Percentiles rank a stretch among this genome's conserved stretches.
These are phyloP conservation scores for Kodamaea sp. DNA, from an alignment of 1,139 yeast species.

Conservation along the genomic window DNA sequence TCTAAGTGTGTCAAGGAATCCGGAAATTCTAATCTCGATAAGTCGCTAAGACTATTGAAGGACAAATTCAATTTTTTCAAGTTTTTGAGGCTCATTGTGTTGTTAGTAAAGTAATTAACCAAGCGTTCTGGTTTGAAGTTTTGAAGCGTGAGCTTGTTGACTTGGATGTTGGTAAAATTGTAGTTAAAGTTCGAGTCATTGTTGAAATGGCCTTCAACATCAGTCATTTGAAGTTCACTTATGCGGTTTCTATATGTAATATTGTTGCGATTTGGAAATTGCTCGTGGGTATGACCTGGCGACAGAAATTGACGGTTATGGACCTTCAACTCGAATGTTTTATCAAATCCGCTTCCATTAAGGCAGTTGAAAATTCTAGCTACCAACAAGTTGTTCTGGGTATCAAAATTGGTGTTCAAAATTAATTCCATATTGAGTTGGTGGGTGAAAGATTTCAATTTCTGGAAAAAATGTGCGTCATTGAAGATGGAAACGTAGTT, in stretches of 20 bases:
- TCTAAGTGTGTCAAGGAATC: constrained; percentile 16
- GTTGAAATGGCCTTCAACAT: background rate
- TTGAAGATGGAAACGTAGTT: constrained; percentile 2
- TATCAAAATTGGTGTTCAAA: constrained; percentile 8
- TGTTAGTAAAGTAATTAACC: constrained; percentile 2
- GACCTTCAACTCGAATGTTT: constrained; percentile 4
- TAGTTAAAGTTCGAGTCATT: background rate
- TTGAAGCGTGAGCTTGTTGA: constrained; percentile 4
- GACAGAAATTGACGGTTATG: constrained; percentile 2
- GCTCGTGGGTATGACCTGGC: no score
- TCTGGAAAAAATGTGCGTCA: constrained; percentile 1
- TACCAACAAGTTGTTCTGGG: constrained; percentile 8
- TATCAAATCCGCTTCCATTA: constrained; percentile 3
- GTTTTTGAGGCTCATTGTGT: background rate
- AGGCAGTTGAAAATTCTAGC: constrained; percentile 11
- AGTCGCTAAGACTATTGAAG: constrained; percentile 21
- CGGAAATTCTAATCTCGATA: constrained; percentile 12
- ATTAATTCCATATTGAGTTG: constrained; percentile 15
- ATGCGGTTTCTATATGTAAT: no score
- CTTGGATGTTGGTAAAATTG: background rate
- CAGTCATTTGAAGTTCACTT: background rate
- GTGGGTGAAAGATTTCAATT: constrained; percentile 12
- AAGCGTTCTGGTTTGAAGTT: constrained; percentile 1
- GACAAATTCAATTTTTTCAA: constrained; percentile 22
- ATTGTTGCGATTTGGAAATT: no score